A percentile compares a stretch with the other conserved stretches of the same genome.
Conservation (phyloP, 768 basidiomycete species). For the Cystobasidium onofrii region DNA sequence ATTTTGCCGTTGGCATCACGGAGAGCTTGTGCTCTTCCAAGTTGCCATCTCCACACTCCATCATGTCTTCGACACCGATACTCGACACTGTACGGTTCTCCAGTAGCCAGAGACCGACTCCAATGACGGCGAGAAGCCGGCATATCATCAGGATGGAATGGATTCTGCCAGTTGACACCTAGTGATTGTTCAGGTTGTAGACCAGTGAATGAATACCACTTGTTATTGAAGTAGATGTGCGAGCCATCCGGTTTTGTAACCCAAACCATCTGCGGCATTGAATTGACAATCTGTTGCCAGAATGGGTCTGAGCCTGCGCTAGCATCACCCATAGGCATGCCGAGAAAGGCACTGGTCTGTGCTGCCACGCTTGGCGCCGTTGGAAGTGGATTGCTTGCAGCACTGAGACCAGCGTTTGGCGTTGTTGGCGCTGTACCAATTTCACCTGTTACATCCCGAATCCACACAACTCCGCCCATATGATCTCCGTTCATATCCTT, state of each 20-base stretch:
- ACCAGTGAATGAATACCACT: constrained; percentile 39
- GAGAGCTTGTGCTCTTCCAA: constrained; percentile 34
- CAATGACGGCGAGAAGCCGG: constrained; percentile 26
- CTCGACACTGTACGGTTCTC: constrained; percentile 35
- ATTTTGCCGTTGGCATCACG: constrained; percentile 33
- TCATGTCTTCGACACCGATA: constrained; percentile 36
- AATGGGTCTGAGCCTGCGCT: background rate
- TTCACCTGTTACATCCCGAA: constrained; percentile 30
- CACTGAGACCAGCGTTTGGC: background rate
- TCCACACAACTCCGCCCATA: constrained; percentile 35
- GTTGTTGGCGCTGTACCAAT: background rate
- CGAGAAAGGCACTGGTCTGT: background rate
- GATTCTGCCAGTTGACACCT: constrained; percentile 37
- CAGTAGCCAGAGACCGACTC: constrained; percentile 35
- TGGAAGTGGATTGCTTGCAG: background rate
- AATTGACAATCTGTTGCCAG: constrained; percentile 34
- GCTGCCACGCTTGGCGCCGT: background rate
- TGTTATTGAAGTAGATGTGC: constrained; percentile 34
- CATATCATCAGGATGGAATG: constrained; percentile 39
- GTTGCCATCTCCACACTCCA: constrained; percentile 36
- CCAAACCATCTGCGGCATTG: constrained; percentile 38
- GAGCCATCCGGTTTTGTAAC: constrained; percentile 33
- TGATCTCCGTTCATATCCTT: constrained; percentile 31
- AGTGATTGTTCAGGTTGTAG: constrained; percentile 35
- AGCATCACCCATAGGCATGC: background rate